Base-by-base conservation (phyloP, 208 protist species). In the Wallacemonas sp. region DNA sequence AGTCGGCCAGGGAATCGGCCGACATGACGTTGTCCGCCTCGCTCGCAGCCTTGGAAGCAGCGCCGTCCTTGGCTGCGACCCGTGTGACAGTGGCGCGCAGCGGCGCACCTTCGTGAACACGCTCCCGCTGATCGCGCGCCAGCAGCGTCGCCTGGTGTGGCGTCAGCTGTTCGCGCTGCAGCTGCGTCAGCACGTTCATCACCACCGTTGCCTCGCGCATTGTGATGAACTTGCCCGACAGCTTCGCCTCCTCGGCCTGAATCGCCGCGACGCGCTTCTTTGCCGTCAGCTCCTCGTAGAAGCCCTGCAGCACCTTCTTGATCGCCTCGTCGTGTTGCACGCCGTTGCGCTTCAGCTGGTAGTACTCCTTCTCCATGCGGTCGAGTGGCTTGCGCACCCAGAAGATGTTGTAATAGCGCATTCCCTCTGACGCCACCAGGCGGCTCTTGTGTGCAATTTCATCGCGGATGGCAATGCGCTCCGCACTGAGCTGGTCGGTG, bases 351-450 rank as follows among this genome's bases (percentile, higher is more conserved):
- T 82, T 80, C 58, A 94, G 72, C 5, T 82, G 74, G 66, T 93
- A 94, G 72, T 96, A 96, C 58, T 90, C 74, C 56, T 87, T 85
- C 74, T 96, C 88, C 91, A 96, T 94, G 23, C 80, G 79, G 65
- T 96, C 91, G n/a, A 96, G 78, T 23, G 91, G 91, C 71, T 96
- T 96, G 19, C 86, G 86, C 14, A 96, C 75, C 88, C 91, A 96
- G 68, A 94, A 96, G 29, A 96, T 85, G 74, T 96, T 96, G 81
- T 94, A 94, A 56, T 96, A 96, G 39, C 91, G 88, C 88, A 94
- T 96, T 19, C 91, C 91, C 72, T 93, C 86, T 32, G 86, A 90
- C 27, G 91, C 91, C 17, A 94, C 61, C 1, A 92, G 73, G 39
- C 91, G 86, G 72, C 88, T 94, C 65, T 90, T 91, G 34, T 78